These are phyloP conservation scores for Vitis amurensis DNA, from an alignment of 164 flowering plant species.

Conservation along the genomic window DNA sequence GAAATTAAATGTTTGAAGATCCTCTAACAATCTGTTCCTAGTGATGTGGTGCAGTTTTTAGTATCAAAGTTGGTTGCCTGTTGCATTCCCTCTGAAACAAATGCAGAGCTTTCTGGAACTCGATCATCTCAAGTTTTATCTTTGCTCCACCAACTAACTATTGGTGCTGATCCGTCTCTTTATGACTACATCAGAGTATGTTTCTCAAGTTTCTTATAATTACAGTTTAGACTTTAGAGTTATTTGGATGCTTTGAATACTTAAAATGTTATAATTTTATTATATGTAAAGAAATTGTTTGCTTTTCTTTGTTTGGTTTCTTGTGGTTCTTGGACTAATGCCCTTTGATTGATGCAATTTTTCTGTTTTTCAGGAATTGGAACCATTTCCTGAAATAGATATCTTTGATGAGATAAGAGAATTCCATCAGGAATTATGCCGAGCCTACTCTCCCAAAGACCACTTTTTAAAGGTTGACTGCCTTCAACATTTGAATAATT, in stretches of 20 bases:
- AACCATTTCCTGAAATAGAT: slow-evolving; percentile 80
- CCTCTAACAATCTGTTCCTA: slow-evolving; percentile 1
- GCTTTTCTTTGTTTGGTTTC: background rate
- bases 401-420: slow-evolving; percentile 58
- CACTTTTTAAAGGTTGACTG: slow-evolving; percentile 70
- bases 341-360: background rate
- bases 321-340: too few relatives aligned
- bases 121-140: slow-evolving; percentile 51
- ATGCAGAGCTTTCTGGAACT: slow-evolving; percentile 20
- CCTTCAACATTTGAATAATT: background rate
- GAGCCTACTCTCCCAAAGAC: slow-evolving; percentile 59
- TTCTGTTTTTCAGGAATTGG: slow-evolving; percentile 59
- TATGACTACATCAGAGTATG: slow-evolving; percentile 69
- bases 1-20: background rate
- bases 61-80: slow-evolving; percentile 84
- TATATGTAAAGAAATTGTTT: too few relatives aligned
- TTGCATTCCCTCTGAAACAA: slow-evolving; percentile 51
- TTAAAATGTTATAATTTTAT: background rate
- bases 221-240: background rate
- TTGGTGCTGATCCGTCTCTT: slow-evolving; percentile 74
- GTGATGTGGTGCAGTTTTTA: slow-evolving; percentile 53
- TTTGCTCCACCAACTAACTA: slow-evolving; percentile 63
- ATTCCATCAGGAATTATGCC: slow-evolving; percentile 66
- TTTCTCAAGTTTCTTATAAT: background rate
- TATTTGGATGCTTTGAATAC: background rate